Percentiles rank a stretch among this genome's conserved stretches.
Conservation (phyloP, 208 protist genomes). For the Phytomonas sp. region DNA sequence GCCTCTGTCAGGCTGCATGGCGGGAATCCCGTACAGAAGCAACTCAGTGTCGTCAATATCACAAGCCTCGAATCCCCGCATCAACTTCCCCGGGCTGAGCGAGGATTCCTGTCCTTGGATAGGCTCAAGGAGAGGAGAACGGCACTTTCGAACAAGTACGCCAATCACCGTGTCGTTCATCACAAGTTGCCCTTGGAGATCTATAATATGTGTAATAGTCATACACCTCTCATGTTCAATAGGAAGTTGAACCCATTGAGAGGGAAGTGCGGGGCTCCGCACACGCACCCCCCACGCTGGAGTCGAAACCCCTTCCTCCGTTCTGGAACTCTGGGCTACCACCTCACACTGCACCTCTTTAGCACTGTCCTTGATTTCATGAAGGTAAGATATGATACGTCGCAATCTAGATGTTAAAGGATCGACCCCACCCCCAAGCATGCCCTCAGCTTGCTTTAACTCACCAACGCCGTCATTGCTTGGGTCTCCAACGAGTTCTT, state of each 20-base stretch:
- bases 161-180: slow-evolving; percentile 50
- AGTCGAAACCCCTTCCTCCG: neutral
- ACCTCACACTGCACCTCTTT: neutral
- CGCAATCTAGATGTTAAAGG: neutral
- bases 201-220: slow-evolving; percentile 10
- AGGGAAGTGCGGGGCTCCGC: neutral
- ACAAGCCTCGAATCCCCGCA: neutral
- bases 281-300: neutral
- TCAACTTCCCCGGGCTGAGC: neutral
- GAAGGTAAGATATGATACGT: neutral
- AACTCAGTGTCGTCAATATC: slow-evolving; percentile 15
- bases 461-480: neutral
- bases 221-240: neutral
- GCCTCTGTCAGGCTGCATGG: slow-evolving; percentile 20
- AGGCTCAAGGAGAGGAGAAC: neutral
- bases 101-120: neutral
- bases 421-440: neutral
- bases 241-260: neutral
- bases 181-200: slow-evolving; percentile 22
- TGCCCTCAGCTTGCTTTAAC: neutral
- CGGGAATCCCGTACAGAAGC: slow-evolving; percentile 48
- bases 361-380: neutral
- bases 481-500: neutral
- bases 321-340: neutral
- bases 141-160: slow-evolving; percentile 1